Base-by-base conservation (phyloP, 1,139 yeast genomes). In the Tardiomyces blankii region DNA sequence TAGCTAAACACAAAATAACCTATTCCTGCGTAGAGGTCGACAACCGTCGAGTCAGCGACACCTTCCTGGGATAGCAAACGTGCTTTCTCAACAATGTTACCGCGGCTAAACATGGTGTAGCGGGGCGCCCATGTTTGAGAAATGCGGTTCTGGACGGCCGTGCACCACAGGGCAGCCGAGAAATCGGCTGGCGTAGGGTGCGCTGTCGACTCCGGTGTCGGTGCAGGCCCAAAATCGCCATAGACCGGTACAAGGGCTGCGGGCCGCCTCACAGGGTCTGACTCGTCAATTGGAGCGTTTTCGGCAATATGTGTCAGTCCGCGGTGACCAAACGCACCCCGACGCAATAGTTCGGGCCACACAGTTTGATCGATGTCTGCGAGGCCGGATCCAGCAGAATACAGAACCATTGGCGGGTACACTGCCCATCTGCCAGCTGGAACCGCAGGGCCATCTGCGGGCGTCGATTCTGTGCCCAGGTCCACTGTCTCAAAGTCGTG, bases 71-170 rank as follows among this genome's bases (percentile, higher is more conserved):
- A 61, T 54, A 82, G 60, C 0, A 87, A 72, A 19, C 96, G 64
- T 14, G 78, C 74, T 61, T 87, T 87, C 58, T 87, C 96, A 52
- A 81, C 82, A 54, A 87, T 77, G 58, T 87, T 87, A 0, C 95
- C 96, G n/a, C 95, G 64, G 38, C 89, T 80, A 59, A 87, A 87
- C 96, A 87, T 87, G 12, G 95, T 85, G 57, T 78, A 82, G 45
- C 72, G 60, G 0, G 96, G 96, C 2, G 91, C 85, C 95, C 95
- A 87, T 2, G 75, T 72, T 57, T 87, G 96, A 50, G 62, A 68
- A 5, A 87, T 77, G 1, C 88, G 89, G 60, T 87, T 85, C 58
- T 87, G 96, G 2, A 69, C 64, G 1, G 73, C 73, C 12, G 70
- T 63, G 54, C 89, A 83, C 95, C 95, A 87, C 52, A 86, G 77